Base-by-base conservation (phyloP, 1,139 yeast genomes). In the Pichia sp. region DNA sequence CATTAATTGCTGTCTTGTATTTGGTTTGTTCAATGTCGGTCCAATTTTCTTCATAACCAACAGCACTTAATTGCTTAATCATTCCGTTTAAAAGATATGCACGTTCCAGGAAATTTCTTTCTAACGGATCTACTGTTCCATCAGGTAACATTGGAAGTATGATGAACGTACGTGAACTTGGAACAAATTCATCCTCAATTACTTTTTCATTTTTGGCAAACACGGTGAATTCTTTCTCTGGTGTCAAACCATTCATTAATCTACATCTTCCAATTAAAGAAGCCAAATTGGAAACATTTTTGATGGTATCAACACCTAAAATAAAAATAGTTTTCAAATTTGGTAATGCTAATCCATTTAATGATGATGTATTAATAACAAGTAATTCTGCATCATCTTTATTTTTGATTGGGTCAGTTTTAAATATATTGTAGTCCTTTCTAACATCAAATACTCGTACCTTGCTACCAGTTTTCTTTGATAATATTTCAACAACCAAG, bases 91-190 rank as follows among this genome's bases (percentile, higher is more conserved):
- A 50, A 32, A 63, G 46, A 26, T 58, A 52, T 18, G 60, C 45
- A 43, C 68, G 57, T 43, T 62, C 65, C 8, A 65, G 45, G 33
- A 59, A 60, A 43, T 58, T 58, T 46, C 68, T 54, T 36, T 66
- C 69, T 34, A 55, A 43, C 4, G 53, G 53, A 38, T 51, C 53
- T 33, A 48, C 29, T 11, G 40, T 34, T 5, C 45, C 44, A 40
- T 48, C 42, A 1, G 57, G 62, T 43, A 63, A 55, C 47, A 60
- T 63, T 0, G 53, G 46, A 26, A 51, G 48, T 1, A 61, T 43
- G 8, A 56, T 53, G 34, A 64, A 48, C 7, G 64, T 35, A 10
- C 54, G 46, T 9, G 51, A 48, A 30, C 48, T 46, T 3, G 44
- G 46, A 27, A 10, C 5, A 34, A 27, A 38, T 3, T 7, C 29